Base-by-base conservation (phyloP, 106 monocot species). In the Dactylorhiza incarnata region DNA sequence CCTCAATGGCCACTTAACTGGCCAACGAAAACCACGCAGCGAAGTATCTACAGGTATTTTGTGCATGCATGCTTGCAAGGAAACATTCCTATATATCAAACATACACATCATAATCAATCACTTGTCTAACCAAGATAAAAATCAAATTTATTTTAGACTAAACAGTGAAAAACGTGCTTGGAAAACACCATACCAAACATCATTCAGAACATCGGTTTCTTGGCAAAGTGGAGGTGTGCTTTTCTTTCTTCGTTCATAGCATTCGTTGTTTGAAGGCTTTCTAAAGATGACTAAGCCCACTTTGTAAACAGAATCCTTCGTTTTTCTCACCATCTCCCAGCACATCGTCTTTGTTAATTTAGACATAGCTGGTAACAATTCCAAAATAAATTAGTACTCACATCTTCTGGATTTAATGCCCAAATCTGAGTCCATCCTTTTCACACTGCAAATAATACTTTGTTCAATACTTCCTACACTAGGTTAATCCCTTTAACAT, bases 201-300 rank as follows among this genome's bases (percentile, higher is more conserved):
- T 92, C 95, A 90, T 92, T 84, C 63, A 87, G 86, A 74, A 92
- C 89, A 83, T 95, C 92, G 49, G 87, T 82, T 37, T 86, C 82
- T 81, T 84, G 53, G 76, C 95, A 95, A 45, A 95, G 76, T 12
- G 89, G 89, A 56, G 95, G 95, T 51, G 74, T 80, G 53, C 82
- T 84, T 29, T 71, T 70, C 26, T 51, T 13, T 83, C 95, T 87
- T 70, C 71, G 78, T 16, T 89, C 84, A 66, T 95, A 95, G 78
- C 95, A 95, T 47, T 83, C 84, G 67, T 95, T 95, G 73, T 92
- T 77, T 24, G 82, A 81, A 24, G 95, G 92, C 61, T 95, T 95
- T 76, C 80, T 82, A 61, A 75, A 95, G 81, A 95, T 88, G 73
- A 89, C 95, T 17, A 90, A 43, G 47, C 92, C 92, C 24, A 89